Evolutionary conservation across 768 basidiomycete genomes (phyloP), one percentile per base, ranked within the genome.

Genomic region (Flagelloscypha sp.): DNA sequence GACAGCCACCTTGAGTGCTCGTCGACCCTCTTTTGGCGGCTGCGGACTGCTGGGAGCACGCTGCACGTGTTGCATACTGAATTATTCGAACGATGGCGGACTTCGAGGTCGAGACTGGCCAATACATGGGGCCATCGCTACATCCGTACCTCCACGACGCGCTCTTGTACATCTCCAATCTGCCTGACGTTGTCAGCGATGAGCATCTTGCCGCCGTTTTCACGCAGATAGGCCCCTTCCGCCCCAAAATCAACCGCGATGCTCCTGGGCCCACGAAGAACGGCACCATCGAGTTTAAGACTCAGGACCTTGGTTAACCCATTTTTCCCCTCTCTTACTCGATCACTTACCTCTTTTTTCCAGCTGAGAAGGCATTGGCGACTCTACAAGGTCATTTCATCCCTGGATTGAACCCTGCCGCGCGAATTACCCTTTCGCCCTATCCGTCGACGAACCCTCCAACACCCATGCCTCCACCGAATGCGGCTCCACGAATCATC

Each of bases 111-210:
- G 44, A 54, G 20, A 31, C 35, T 7, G 23, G 45, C 10, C 50
- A 55, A 15, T 43, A 41, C 33, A 44, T 50, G 24, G 62, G 56
- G 17, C 66, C 68, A 11, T 65, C 77, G 46, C 72, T 72, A 36
- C 87, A 90, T 51, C 87, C 87, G 21, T 88, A 85, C 61, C 74
- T 90, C 46, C 81, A 83, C 53, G 84, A 89, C 51, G 84, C 87
- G 13, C 53, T 84, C 41, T 65, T 90, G 30, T 81, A 87, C 63
- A 79, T 90, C 57, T 75, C 87, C 16, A 80, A 77, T 56, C 58
- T 90, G 27, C 81, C 88, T 4, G 59, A 76, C 23, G 76, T 71
- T 58, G 71, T 87, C 34, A 63, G 76, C 35, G 87, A 90, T 57
- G 78, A 84, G 50, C 78, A 77, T 47, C 66, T 90, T 16, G 87